A percentile compares a stretch with the other conserved stretches of the same genome.
These are phyloP conservation scores for Candida gigantensis DNA, from an alignment of 1,139 yeast genomes.

Conservation along the genomic window DNA sequence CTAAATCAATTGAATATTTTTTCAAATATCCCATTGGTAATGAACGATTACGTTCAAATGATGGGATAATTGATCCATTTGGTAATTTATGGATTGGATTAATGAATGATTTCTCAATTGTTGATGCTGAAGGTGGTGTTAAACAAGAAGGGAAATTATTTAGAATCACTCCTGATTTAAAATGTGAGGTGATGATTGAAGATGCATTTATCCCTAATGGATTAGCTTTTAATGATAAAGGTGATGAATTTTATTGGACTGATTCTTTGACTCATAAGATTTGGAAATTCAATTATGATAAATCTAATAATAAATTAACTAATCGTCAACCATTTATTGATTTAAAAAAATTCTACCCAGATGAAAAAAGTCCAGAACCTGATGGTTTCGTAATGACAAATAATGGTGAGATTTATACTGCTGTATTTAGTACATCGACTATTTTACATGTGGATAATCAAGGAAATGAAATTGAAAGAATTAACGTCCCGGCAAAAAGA, in stretches of 20 bases:
- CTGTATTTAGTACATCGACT: constrained; percentile 63
- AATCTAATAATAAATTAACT: constrained; percentile 41
- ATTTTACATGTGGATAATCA: constrained; percentile 53
- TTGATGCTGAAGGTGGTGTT: constrained; percentile 21
- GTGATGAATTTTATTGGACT: constrained; percentile 63
- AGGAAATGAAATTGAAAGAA: constrained; percentile 56
- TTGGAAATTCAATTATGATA: constrained; percentile 63
- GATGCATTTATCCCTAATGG: constrained; percentile 68
- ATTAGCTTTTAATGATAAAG: constrained; percentile 63
- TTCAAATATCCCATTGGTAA: constrained; percentile 43
- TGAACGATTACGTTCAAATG: constrained; percentile 61
- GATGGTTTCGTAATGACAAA: constrained; percentile 75
- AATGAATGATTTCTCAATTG: constrained; percentile 63
- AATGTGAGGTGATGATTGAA: constrained; percentile 33
- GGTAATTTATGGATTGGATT: constrained; percentile 74
- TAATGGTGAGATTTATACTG: constrained; percentile 65
- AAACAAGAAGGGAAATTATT: constrained; percentile 46
- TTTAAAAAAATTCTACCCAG: constrained; percentile 29
- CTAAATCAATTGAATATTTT: constrained; percentile 43
- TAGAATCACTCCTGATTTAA: constrained; percentile 38
- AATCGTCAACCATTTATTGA: constrained; percentile 48
- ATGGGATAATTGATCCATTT: constrained; percentile 68
- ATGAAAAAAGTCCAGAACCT: constrained; percentile 54
- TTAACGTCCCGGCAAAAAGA: constrained; percentile 60
- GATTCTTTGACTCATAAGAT: constrained; percentile 64